Base-by-base conservation (phyloP, 495 filamentous ascomycete species). In the Evernia prunastri region DNA sequence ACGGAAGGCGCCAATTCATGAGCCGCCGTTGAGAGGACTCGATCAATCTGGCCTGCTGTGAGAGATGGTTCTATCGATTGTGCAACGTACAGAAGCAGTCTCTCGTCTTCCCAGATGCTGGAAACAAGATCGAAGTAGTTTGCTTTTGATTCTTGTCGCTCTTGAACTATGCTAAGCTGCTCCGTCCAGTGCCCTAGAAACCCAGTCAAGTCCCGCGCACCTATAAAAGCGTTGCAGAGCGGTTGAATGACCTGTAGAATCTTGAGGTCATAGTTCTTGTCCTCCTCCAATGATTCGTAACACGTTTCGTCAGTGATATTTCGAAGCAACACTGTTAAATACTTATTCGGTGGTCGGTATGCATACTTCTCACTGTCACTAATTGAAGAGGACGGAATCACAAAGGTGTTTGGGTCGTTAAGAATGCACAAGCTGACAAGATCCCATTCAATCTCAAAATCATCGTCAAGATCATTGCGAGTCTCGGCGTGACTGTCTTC, bases 111-210 rank as follows among this genome's bases (percentile, higher is more conserved):
- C 88, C 88, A 91, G 36, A 75, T 76, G 49, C 75, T 76, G 66
- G 76, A 81, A 39, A 25, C 42, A 36, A 56, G 64, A 63, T 27
- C 36, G 0, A 9, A 23, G 8, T 4, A 6, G 1, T 56, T 29
- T 35, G 11, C 9, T 18, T 25, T 25, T 12, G 40, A 42, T n/a
- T 8, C 9, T 45, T 53, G 25, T 53, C 39, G 13, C 27, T 40
- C 61, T 25, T 54, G 57, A 12, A 67, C 36, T 68, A 60, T 74
- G 64, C 39, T 73, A 61, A 93, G 79, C 67, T 87, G 83, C 13
- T 77, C 72, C 51, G 83, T 77, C 90, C 90, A 94, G 18, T 82
- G 70, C 37, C 80, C 76, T 67, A 91, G 74, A 69, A 93, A 94
- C 6, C 80, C 80, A 11, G 80, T 66, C 39, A 94, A 70, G 64